Evolutionary conservation across 768 basidiomycete species (phyloP).

Genomic region (Boletus rubropictus): DNA sequence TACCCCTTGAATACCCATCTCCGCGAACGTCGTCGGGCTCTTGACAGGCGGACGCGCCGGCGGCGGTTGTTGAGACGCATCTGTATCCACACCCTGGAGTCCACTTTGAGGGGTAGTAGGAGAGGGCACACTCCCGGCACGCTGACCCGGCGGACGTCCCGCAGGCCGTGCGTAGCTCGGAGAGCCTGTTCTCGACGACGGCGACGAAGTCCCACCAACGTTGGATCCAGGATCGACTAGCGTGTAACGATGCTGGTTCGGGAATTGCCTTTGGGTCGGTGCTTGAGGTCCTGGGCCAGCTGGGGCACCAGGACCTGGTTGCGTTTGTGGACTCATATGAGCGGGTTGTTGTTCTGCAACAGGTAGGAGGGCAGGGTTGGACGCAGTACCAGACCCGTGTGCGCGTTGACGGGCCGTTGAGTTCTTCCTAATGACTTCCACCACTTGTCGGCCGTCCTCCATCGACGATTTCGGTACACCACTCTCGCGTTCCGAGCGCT

Average conservation of each 20-base stretch:
- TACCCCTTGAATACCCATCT: conserved; percentile 84
- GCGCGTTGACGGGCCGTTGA: conserved; percentile 30
- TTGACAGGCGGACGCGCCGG: conserved; percentile 12
- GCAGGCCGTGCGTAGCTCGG: conserved; percentile 26
- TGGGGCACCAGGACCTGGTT: neutral
- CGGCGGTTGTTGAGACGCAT: conserved; percentile 6
- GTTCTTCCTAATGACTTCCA: conserved; percentile 52
- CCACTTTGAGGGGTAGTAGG: conserved; percentile 9
- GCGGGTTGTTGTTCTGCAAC: conserved; percentile 15
- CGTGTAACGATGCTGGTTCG: conserved; percentile 42
- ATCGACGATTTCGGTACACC: conserved; percentile 10
- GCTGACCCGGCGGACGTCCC: conserved; percentile 31
- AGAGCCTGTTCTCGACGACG: conserved; percentile 15
- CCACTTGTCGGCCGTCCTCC: conserved; percentile 40
- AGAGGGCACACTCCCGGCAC: conserved; percentile 17
- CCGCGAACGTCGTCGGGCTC: conserved; percentile 78
- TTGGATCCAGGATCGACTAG: conserved; percentile 38
- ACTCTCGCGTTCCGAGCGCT: conserved; percentile 39
- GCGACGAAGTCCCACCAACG: conserved; percentile 5
- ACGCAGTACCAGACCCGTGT: conserved; percentile 10
- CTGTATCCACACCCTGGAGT: neutral
- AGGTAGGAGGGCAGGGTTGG: conserved; percentile 2
- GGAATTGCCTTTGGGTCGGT: conserved; percentile 24
- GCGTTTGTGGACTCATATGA: neutral
- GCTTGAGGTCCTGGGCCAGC: conserved; percentile 2